Evolutionary conservation across 495 filamentous ascomycete genomes (phyloP), one percentile per base, ranked within the genome.

Genomic region (Pseudomonodictys pantanalensis): DNA sequence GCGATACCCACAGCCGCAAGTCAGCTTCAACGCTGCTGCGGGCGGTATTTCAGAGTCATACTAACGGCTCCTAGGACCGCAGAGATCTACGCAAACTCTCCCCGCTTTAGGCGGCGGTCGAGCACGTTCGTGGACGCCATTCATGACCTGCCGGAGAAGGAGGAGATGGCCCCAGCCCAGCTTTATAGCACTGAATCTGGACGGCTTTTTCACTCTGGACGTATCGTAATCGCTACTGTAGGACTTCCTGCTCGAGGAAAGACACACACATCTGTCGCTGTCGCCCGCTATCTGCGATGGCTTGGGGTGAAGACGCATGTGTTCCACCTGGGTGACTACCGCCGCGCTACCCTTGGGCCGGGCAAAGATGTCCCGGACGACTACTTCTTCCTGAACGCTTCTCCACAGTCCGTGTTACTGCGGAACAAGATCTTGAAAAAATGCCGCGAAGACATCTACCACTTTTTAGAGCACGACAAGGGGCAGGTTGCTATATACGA

Each of bases 401-500:
- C 90, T 28, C 86, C 91, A 15, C 80, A 86, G 41, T 91, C 95
- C 11, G 86, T 96, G 12, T 82, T 96, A 62, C 79, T 97, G 17
- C 85, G 95, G 43, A 91, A 97, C 72, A 96, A 95, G 76, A 97
- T 99, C 47, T 81, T 97, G 7, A 95, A 96, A 76, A 93, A 93
- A 72, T 99, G 95, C 66, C 84, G 92, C 47, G 92, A 97, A 71
- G 95, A 99, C 67, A 95, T 99, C 30, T 96, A 96, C 57, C 86
- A 87, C 54, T 99, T 96, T 76, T 77, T 99, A 33, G 91, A 96
- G 61, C 85, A 96, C 62, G 95, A 97, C 67, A 97, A 97, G 67
- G 95, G 95, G 11, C 95, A 99, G 67, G 91, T 99, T 49, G 95
- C 95, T 38, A 97, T 99, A 49, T 99, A 97, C 67, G 95, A 99